Evolutionary conservation across 192 early-diverging fungal genomes (phyloP), one percentile per base, ranked within the genome.

Genomic region (Entrophospora sp.): DNA sequence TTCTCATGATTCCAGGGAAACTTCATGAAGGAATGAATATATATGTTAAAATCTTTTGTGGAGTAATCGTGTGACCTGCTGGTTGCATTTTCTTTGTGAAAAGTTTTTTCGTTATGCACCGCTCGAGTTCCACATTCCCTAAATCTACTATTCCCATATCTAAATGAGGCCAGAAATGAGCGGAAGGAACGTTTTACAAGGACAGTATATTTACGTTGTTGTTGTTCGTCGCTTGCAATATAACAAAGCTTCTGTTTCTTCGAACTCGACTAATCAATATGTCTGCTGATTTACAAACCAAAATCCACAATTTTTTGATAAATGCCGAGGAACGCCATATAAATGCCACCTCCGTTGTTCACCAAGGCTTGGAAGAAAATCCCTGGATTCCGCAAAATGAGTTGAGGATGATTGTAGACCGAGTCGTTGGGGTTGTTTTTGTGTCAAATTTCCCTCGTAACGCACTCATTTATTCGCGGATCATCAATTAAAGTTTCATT

Each of bases 331-430:
- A 51, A 51, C 48, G n/a, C n/a, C n/a, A n/a, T n/a, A n/a, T n/a
- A n/a, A n/a, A n/a, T n/a, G n/a, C n/a, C n/a, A n/a, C n/a, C 48
- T 51, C 48, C 48, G 24, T 51, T 51, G 48, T 51, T 51, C 48
- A 51, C 48, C 48, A 51, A 51, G 48, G 48, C 48, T 51, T 51
- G 48, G 48, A 51, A 51, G 48, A 51, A 51, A 51, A 51, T 51
- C 48, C 48, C 48, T 51, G 48, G 48, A 51, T 51, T 51, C 48
- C 48, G 48, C 48, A 51, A 51, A 51, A 51, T 51, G 48, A 51
- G 48, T 51, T 51, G 48, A 51, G 48, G 48, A 51, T 25, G 20
- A 22, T n/a, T n/a, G 38, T 40, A 40, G 38, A 40, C 38, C 38
- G 38, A 40, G 38, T 40, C 38, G 38, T 40, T 40, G 38, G 48